phyloP scores from a whole-genome alignment of 768 basidiomycete genomes.

The Hygrophorus russula region DNA sequence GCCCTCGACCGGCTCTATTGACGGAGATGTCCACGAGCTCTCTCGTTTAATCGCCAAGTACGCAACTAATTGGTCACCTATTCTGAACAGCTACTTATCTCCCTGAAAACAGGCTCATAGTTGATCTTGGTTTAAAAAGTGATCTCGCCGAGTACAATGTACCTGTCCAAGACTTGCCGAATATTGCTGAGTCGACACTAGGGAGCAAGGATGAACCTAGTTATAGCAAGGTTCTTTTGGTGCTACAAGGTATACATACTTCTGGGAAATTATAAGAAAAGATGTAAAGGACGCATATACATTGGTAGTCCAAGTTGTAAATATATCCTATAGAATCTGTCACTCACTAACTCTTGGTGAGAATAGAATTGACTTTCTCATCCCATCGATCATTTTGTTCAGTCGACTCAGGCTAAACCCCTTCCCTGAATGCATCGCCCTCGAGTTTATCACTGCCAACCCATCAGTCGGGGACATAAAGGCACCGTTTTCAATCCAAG shows the following conservation, averaged over 20 bases:
- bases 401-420: too few species aligned
- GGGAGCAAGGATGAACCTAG: slow-evolving; percentile 29
- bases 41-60: slow-evolving; percentile 45
- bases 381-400: too few species aligned
- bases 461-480: too few species aligned
- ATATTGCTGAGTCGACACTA: slow-evolving; percentile 40
- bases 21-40: slow-evolving; percentile 49
- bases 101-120: slow-evolving; percentile 38
- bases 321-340: too few species aligned
- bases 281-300: too few species aligned
- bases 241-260: slow-evolving; percentile 37
- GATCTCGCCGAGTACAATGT: slow-evolving; percentile 54
- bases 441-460: too few species aligned
- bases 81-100: neutral
- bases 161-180: slow-evolving; percentile 40
- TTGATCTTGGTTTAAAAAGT: slow-evolving; percentile 43
- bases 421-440: too few species aligned
- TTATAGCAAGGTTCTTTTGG: slow-evolving; percentile 29
- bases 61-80: slow-evolving; percentile 12
- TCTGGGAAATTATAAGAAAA: neutral
- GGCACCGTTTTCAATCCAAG: too few species aligned
- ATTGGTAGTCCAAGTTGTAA: too few species aligned
- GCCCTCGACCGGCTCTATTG: slow-evolving; percentile 50
- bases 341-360: too few species aligned
- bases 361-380: too few species aligned